Base-by-base conservation (phyloP, 352 stramenopile species). In the Phytophthora tubulina region DNA sequence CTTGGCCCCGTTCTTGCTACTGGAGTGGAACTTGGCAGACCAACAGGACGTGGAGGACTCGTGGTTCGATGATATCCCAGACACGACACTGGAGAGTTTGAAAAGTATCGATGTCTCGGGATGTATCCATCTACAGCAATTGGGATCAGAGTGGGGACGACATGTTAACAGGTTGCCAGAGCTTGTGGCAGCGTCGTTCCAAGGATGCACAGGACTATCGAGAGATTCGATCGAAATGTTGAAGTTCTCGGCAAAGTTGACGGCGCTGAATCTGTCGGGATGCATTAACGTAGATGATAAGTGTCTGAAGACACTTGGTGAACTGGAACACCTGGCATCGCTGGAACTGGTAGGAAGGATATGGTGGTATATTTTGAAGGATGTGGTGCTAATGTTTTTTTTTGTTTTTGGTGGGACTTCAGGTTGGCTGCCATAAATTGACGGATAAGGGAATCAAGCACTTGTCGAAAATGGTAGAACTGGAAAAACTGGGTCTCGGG, bases 1-100 rank as follows among this genome's bases (percentile, higher is more conserved):
- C 2, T 64, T 95, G 6, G 67, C 67, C 3, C 82, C 79, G n/a
- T 84, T 79, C 45, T 67, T 94, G 13, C 61, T 81, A 35, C 72
- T 90, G 30, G 79, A 91, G 46, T 95, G 88, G 88, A 67, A 84
- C 44, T 65, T 94, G 32, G 58, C 62, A 10, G 70, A 77, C n/a
- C 72, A 79, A 39, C 27, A 79, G 10, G 75, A 93, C 8, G 75
- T 94, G 0, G 63, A 88, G 13, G 80, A 86, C 48, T 77, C 82
- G 52, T 95, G 88, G 88, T 94, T 95, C 38, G 73, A 91, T 49
- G 73, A 75, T 7, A 65, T 93, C 6, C 73, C 81, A 2, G 58
- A 70, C 6, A 67, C 61, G 14, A 79, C 78, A 4, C 46, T 89
- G 21, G 75, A 84, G 52, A 78, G 89, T 14, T 54, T 95, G 21